A percentile compares a stretch with the other conserved stretches of the same genome.
Conservation (phyloP, 176 grass and related monocot species). For the Raddia guianensis region DNA sequence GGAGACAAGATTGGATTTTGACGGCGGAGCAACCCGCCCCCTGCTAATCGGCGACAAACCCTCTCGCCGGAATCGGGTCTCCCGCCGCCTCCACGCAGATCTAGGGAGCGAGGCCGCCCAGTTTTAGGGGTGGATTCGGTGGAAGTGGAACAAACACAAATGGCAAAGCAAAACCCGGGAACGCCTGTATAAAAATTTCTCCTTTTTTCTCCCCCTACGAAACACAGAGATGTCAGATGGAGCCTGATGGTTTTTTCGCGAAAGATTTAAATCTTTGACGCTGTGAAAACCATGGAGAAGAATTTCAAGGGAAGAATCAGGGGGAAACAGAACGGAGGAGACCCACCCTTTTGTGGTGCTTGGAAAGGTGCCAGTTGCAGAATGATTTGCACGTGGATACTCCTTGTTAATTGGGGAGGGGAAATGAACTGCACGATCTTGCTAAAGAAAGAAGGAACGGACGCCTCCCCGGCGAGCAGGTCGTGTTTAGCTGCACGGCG, state of each 20-base stretch:
- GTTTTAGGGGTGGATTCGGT: constrained; percentile 2
- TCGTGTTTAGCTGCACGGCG: background rate
- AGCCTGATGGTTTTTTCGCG: background rate
- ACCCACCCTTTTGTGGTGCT: background rate
- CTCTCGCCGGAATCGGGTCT: constrained; percentile 23
- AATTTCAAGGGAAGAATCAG: background rate
- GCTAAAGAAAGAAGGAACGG: constrained; percentile 7
- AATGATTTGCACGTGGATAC: constrained; percentile 34
- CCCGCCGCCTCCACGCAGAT: constrained; percentile 50
- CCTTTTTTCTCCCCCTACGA: background rate
- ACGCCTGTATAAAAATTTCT: background rate
- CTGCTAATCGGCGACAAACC: background rate
- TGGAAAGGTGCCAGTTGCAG: constrained; percentile 9
- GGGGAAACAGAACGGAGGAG: background rate
- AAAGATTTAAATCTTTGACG: background rate
- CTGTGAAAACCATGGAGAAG: background rate
- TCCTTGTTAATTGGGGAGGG: background rate
- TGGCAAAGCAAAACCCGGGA: background rate
- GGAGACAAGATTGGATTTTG: constrained; percentile 41
- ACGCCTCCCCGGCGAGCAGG: background rate
- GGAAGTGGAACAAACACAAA: constrained; percentile 28
- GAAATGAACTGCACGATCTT: background rate
- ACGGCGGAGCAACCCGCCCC: background rate
- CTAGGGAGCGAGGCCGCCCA: constrained; percentile 29
- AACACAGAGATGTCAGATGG: background rate